Percentiles rank a stretch among this genome's conserved stretches.
Evolutionary conservation across 306 rosid species (phyloP).

Genomic region (Sphenostylis stenocarpa): DNA sequence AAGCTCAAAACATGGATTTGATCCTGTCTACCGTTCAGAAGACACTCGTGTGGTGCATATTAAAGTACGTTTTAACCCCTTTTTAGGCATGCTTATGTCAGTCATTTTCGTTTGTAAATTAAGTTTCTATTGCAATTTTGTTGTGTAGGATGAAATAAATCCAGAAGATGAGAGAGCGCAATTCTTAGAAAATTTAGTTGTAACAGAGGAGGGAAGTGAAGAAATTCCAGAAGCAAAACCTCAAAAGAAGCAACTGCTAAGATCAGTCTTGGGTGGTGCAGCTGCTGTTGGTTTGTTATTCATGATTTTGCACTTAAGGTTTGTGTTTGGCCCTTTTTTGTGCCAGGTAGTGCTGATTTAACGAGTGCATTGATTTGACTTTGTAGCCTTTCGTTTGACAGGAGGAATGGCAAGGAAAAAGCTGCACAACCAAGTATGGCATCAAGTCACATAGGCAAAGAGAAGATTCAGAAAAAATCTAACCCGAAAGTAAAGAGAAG

Average conservation of each 20-base stretch:
- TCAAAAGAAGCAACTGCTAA: slow-evolving; percentile 39
- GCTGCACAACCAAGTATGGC: slow-evolving; percentile 30
- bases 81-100: slow-evolving; percentile 23
- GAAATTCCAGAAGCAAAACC: slow-evolving; percentile 34
- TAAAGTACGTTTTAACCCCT: slow-evolving; percentile 35
- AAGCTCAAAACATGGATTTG: slow-evolving; percentile 36
- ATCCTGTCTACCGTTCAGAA: slow-evolving; percentile 28
- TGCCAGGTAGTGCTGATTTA: slow-evolving; percentile 12
- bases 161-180: slow-evolving; percentile 28
- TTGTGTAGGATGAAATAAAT: slow-evolving; percentile 37
- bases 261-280: slow-evolving; percentile 50
- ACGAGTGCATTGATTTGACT: slow-evolving; percentile 6
- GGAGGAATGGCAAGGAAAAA: slow-evolving; percentile 39
- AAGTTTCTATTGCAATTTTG: slow-evolving; percentile 23
- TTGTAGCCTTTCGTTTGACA: slow-evolving; percentile 4
- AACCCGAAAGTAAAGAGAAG: slow-evolving; percentile 18
- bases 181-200: slow-evolving; percentile 19
- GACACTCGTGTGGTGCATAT: background rate
- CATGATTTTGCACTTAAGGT: slow-evolving; percentile 48
- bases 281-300: slow-evolving; percentile 50
- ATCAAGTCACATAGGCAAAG: slow-evolving; percentile 30
- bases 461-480: slow-evolving; percentile 32
- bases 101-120: slow-evolving; percentile 16
- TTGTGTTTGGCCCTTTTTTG: slow-evolving; percentile 27
- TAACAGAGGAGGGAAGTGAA: background rate